phyloP scores from a whole-genome alignment of 2,329 filamentous ascomycete genomes.

The Berkeleyomyces rouxiae region DNA sequence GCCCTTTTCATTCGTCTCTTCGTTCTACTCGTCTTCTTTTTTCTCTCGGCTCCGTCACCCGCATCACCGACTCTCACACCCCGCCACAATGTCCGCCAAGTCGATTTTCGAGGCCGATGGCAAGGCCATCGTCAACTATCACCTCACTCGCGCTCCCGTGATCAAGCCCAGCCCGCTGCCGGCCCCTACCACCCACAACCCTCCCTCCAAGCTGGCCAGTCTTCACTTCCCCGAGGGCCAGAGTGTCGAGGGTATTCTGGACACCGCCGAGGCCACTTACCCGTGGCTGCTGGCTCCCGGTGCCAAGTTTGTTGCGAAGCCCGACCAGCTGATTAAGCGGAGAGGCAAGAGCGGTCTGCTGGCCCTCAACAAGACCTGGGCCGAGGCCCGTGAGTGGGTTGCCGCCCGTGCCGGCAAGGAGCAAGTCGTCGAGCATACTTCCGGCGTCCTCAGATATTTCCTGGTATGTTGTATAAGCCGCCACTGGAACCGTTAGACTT shows the following conservation, averaged over 20 bases:
- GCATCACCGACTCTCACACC: constrained; percentile 18
- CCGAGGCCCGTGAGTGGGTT: constrained; percentile 87
- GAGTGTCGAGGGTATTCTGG: constrained; percentile 65
- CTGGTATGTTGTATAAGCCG: constrained; percentile 31
- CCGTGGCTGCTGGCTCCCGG: constrained; percentile 77
- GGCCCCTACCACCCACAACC: constrained; percentile 70
- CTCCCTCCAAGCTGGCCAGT: constrained; percentile 75
- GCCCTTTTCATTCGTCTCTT: background rate
- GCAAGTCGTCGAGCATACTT: constrained; percentile 82
- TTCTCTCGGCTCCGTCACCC: constrained; percentile 15
- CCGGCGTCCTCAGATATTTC: constrained; percentile 83
- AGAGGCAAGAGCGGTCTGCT: constrained; percentile 97
- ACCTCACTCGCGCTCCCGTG: constrained; percentile 89
- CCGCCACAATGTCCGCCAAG: constrained; percentile 44
- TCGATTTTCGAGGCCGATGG: constrained; percentile 97
- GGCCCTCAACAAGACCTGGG: constrained; percentile 92
- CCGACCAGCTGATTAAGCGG: constrained; percentile 99
- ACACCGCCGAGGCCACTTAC: constrained; percentile 92
- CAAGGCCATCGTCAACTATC: constrained; percentile 99
- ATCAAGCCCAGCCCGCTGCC: constrained; percentile 97
- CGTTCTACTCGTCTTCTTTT: constrained; percentile 12
- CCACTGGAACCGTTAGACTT: background rate
- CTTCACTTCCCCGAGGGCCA: constrained; percentile 86
- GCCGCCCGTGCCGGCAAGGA: constrained; percentile 79
- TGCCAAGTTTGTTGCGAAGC: constrained; percentile 94